phyloP scores from a whole-genome alignment of 2,329 filamentous ascomycete species.

The Onygenales sp. region DNA sequence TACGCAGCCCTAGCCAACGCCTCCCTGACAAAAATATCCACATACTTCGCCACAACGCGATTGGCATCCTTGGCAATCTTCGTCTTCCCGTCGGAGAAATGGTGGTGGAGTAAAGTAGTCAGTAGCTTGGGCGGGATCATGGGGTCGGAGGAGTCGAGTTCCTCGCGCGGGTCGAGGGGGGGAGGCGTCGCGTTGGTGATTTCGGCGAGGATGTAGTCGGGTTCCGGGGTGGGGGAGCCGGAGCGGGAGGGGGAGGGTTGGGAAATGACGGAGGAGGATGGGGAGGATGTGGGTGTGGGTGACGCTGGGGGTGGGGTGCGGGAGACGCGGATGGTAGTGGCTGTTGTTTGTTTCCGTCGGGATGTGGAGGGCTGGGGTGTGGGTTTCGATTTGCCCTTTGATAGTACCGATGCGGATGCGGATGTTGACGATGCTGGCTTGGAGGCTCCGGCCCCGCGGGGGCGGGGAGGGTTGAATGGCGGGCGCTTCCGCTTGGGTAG shows the following conservation, averaged over 20 bases:
- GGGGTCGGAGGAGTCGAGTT: conserved; percentile 26
- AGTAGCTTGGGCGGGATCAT: conserved; percentile 65
- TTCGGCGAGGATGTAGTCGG: conserved; percentile 40
- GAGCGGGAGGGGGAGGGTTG: conserved; percentile 11
- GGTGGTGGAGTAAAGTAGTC: conserved; percentile 68
- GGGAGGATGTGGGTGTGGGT: neutral
- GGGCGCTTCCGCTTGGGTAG: conserved; percentile 28
- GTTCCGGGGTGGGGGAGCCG: conserved; percentile 25
- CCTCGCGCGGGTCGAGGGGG: conserved; percentile 13
- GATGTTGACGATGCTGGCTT: conserved; percentile 9
- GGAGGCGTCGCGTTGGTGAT: conserved; percentile 19
- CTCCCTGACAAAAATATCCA: conserved; percentile 86
- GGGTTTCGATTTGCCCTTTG: conserved; percentile 5
- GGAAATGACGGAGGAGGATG: conserved; percentile 1
- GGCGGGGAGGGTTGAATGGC: conserved; percentile 37
- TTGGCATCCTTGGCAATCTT: conserved; percentile 71
- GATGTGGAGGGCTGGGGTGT: conserved; percentile 11
- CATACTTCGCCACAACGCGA: conserved; percentile 67
- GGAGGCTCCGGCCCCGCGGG: conserved; percentile 17
- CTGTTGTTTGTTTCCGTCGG: conserved; percentile 5
- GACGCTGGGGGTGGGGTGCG: conserved; percentile 1
- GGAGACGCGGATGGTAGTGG: conserved; percentile 6
- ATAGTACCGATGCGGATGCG: conserved; percentile 3
- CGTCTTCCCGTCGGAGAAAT: conserved; percentile 62
- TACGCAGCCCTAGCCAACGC: conserved; percentile 70